phyloP scores from a whole-genome alignment of 768 basidiomycete genomes.

The Termitomyces sp. region DNA sequence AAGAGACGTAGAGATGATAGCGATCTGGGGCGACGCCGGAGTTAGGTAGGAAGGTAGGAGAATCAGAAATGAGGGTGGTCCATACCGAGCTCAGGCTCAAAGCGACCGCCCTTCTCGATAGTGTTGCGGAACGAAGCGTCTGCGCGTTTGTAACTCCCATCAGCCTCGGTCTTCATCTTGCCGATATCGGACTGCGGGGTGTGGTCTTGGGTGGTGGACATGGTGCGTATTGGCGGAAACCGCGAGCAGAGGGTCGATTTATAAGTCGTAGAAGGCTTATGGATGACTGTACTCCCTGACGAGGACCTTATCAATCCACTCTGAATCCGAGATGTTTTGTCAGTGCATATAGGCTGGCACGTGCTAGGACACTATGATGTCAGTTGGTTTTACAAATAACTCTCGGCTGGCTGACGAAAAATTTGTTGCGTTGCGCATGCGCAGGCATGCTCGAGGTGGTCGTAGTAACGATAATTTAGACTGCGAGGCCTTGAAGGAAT shows the following conservation, averaged over 20 bases:
- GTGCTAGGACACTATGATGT: neutral
- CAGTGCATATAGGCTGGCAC: neutral
- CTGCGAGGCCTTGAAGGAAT: neutral
- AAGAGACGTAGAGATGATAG: slow-evolving; percentile 88
- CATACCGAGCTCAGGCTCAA: slow-evolving; percentile 73
- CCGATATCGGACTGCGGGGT: slow-evolving; percentile 43
- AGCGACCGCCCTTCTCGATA: slow-evolving; percentile 54
- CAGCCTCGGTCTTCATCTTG: slow-evolving; percentile 40
- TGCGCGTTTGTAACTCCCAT: slow-evolving; percentile 52
- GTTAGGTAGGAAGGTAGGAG: neutral
- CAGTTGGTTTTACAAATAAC: neutral
- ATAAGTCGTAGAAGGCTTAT: neutral
- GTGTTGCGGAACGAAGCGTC: slow-evolving; percentile 47
- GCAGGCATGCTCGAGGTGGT: neutral
- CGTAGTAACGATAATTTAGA: neutral
- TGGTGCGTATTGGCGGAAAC: slow-evolving; percentile 2
- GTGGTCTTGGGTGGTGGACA: slow-evolving; percentile 22
- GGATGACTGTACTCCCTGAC: slow-evolving; percentile 3
- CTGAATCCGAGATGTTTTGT: neutral
- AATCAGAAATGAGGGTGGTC: neutral
- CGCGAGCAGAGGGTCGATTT: neutral
- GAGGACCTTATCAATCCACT: slow-evolving; percentile 3
- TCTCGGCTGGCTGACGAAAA: neutral
- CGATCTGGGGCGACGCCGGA: slow-evolving; percentile 44
- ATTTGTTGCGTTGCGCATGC: neutral